phyloP scores from a whole-genome alignment of 2,329 filamentous ascomycete genomes.

The Pseudocercospora vitis region DNA sequence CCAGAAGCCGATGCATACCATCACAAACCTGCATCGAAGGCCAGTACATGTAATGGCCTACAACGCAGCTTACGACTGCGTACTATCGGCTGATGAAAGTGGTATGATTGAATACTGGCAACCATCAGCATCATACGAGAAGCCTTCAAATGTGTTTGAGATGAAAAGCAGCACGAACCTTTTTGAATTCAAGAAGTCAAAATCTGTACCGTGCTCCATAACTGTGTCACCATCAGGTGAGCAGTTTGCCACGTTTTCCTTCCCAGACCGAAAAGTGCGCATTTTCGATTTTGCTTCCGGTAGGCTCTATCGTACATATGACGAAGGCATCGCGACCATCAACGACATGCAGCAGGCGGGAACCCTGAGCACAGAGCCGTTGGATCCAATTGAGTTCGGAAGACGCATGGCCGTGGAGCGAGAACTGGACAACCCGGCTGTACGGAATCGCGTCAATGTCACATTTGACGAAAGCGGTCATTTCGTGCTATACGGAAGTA shows the following conservation, averaged over 20 bases:
- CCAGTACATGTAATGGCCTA: slow-evolving; percentile 84
- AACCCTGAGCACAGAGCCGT: slow-evolving; percentile 67
- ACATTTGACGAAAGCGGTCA: slow-evolving; percentile 95
- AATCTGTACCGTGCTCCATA: slow-evolving; percentile 77
- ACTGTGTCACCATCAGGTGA: slow-evolving; percentile 82
- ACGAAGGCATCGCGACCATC: slow-evolving; percentile 85
- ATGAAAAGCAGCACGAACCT: slow-evolving; percentile 92
- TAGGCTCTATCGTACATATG: slow-evolving; percentile 88
- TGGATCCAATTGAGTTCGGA: slow-evolving; percentile 91
- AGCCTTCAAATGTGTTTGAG: slow-evolving; percentile 86
- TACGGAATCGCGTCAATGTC: slow-evolving; percentile 75
- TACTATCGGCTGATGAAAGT: slow-evolving; percentile 81
- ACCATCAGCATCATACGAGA: slow-evolving; percentile 77
- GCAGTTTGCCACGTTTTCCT: slow-evolving; percentile 84
- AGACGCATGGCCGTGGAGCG: slow-evolving; percentile 81
- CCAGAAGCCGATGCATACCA: slow-evolving; percentile 70
- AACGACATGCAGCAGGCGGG: slow-evolving; percentile 97
- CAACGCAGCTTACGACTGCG: slow-evolving; percentile 86
- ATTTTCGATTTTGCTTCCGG: slow-evolving; percentile 89
- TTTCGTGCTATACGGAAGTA: slow-evolving; percentile 91
- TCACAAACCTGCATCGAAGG: slow-evolving; percentile 76
- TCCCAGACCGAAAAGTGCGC: slow-evolving; percentile 89
- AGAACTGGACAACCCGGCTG: slow-evolving; percentile 71
- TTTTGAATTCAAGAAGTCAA: slow-evolving; percentile 95
- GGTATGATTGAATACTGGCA: slow-evolving; percentile 98